Conservation (phyloP, 169 alveolate genomes). For the Eimeria necatrix region DNA sequence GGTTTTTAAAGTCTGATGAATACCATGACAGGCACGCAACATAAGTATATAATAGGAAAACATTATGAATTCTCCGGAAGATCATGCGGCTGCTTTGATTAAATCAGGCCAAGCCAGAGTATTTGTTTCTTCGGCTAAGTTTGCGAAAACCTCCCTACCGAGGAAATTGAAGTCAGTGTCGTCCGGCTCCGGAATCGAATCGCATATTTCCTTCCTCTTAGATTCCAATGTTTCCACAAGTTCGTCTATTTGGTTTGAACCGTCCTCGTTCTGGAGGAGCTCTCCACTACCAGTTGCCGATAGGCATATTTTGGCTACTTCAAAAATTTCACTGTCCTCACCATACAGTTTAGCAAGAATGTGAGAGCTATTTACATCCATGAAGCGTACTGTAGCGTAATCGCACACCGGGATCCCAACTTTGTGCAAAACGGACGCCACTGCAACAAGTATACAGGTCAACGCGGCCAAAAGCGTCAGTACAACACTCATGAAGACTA, state of each 20-base stretch:
- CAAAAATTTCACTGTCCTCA: background rate
- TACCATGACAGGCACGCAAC: background rate
- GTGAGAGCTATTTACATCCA: conserved; percentile 2
- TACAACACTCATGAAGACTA: background rate
- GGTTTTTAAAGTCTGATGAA: background rate
- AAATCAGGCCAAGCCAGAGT: too few relatives aligned
- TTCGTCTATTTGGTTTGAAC: conserved; percentile 3
- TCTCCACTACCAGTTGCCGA: conserved; percentile 59
- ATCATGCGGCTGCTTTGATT: too few relatives aligned
- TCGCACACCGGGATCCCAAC: conserved; percentile 13
- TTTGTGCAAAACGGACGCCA: background rate
- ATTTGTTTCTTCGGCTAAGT: too few relatives aligned
- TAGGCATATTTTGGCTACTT: background rate
- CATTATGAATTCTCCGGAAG: too few relatives aligned
- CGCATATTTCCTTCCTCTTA: background rate
- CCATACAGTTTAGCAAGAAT: background rate
- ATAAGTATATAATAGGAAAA: background rate
- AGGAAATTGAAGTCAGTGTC: too few relatives aligned
- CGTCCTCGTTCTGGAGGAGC: conserved; percentile 20
- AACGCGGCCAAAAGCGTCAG: conserved; percentile 18
- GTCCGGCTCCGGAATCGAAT: background rate
- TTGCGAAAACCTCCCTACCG: conserved; percentile 38
- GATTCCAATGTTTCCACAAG: background rate
- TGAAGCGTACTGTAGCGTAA: conserved; percentile 32
- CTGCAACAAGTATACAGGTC: conserved; percentile 21